A percentile compares a stretch with the other conserved stretches of the same genome.
Conservation (phyloP, 371 early-diverging fungal genomes). For the Smittium culicis region DNA sequence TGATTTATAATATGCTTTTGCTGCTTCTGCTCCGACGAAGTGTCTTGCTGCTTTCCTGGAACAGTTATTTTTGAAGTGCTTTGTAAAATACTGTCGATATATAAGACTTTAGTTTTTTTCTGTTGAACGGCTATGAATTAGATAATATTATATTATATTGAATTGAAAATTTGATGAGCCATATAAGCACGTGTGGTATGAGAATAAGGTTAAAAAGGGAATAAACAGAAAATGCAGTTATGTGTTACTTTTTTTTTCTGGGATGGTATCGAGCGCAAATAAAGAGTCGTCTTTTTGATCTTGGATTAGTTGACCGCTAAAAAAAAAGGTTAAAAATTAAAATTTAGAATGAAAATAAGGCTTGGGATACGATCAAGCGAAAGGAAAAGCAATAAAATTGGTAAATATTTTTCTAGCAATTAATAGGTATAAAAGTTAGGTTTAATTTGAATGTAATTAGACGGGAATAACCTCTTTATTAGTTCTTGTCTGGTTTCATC, state of each 20-base stretch:
- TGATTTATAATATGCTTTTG: slow-evolving; percentile 15
- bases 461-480: slow-evolving; percentile 29
- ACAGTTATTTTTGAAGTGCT: slow-evolving; percentile 43
- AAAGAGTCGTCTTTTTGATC: slow-evolving; percentile 41
- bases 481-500: slow-evolving; percentile 64
- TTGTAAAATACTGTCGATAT: slow-evolving; percentile 64
- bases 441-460: slow-evolving; percentile 14
- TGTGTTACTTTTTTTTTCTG: background rate
- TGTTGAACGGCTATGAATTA: no score
- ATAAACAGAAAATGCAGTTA: no score
- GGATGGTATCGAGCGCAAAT: slow-evolving; percentile 55
- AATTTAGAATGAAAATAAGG: no score
- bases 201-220: no score
- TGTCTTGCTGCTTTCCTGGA: slow-evolving; percentile 21
- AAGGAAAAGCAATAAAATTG: background rate
- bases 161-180: no score
- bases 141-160: no score
- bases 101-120: slow-evolving; percentile 40
- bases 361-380: background rate
- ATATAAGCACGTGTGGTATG: no score
- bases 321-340: background rate
- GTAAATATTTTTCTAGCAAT: slow-evolving; percentile 3
- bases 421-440: slow-evolving; percentile 13
- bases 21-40: slow-evolving; percentile 10
- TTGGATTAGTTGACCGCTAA: slow-evolving; percentile 38